These are phyloP conservation scores for Moricandia moricandioides DNA, from an alignment of 345 rosid species.

Conservation along the genomic window DNA sequence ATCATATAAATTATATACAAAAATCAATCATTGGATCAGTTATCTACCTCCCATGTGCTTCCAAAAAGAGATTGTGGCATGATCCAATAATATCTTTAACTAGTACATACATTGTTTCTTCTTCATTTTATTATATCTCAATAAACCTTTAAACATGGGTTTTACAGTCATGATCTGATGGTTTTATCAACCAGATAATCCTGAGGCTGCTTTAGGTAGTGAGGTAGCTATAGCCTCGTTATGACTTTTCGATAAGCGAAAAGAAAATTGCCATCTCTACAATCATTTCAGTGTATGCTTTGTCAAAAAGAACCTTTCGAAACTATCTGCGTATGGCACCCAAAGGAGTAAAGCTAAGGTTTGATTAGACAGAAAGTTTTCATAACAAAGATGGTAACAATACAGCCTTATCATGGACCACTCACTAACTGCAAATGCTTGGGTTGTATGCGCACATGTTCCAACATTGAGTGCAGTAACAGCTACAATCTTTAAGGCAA, in stretches of 20 bases:
- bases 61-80: slow-evolving; percentile 30
- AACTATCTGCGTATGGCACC: slow-evolving; percentile 30
- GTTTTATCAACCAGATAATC: background rate
- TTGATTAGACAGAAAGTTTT: slow-evolving; percentile 36
- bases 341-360: slow-evolving; percentile 20
- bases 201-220: background rate
- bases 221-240: slow-evolving; percentile 20
- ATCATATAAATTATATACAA: background rate
- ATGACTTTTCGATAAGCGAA: slow-evolving; percentile 13
- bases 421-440: slow-evolving; percentile 25
- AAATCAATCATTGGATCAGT: slow-evolving; percentile 37
- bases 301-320: slow-evolving; percentile 24
- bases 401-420: slow-evolving; percentile 29
- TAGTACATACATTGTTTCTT: slow-evolving; percentile 19
- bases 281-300: slow-evolving; percentile 16
- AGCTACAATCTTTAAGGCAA: slow-evolving; percentile 25
- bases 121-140: background rate
- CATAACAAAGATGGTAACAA: slow-evolving; percentile 23
- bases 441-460: slow-evolving; percentile 33
- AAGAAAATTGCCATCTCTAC: slow-evolving; percentile 1
- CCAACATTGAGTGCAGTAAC: slow-evolving; percentile 32
- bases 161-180: background rate
- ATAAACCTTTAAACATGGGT: background rate
- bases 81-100: slow-evolving; percentile 14
- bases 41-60: slow-evolving; percentile 38